Evolutionary conservation across 345 rosid species (phyloP).

Genomic region (Leavenworthia alabamica): DNA sequence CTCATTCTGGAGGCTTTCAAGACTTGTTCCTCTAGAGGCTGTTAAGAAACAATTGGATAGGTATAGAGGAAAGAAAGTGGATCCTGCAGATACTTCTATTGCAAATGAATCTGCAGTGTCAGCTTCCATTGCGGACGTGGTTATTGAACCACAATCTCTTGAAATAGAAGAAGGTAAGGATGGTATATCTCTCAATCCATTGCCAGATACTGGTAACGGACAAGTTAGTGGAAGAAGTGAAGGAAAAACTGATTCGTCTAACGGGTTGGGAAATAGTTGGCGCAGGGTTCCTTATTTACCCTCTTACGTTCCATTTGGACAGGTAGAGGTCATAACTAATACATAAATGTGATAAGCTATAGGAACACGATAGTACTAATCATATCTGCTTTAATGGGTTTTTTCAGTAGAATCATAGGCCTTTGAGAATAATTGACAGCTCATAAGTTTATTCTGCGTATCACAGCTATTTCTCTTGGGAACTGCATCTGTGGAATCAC

Average conservation of each 20-base stretch:
- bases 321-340: conserved; percentile 41
- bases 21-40: conserved; percentile 81
- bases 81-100: conserved; percentile 37
- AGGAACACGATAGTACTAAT: neutral
- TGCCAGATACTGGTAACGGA: conserved; percentile 39
- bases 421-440: neutral
- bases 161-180: conserved; percentile 94
- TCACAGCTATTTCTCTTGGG: conserved; percentile 82
- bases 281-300: conserved; percentile 71
- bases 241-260: conserved; percentile 35
- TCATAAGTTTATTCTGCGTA: conserved; percentile 1
- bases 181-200: conserved; percentile 84
- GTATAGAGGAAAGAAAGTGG: conserved; percentile 50
- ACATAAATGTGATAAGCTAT: neutral
- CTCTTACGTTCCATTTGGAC: conserved; percentile 91
- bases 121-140: conserved; percentile 53
- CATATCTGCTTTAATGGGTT: neutral
- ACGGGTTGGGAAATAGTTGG: conserved; percentile 22
- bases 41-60: conserved; percentile 53
- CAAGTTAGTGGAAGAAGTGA: conserved; percentile 32
- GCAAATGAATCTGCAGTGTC: conserved; percentile 35
- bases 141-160: conserved; percentile 70
- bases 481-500: conserved; percentile 71
- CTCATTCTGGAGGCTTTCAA: conserved; percentile 90
- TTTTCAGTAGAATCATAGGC: neutral